These are phyloP conservation scores for Lipomyces anomalus DNA, from an alignment of 805 yeast genomes.

Conservation along the genomic window DNA sequence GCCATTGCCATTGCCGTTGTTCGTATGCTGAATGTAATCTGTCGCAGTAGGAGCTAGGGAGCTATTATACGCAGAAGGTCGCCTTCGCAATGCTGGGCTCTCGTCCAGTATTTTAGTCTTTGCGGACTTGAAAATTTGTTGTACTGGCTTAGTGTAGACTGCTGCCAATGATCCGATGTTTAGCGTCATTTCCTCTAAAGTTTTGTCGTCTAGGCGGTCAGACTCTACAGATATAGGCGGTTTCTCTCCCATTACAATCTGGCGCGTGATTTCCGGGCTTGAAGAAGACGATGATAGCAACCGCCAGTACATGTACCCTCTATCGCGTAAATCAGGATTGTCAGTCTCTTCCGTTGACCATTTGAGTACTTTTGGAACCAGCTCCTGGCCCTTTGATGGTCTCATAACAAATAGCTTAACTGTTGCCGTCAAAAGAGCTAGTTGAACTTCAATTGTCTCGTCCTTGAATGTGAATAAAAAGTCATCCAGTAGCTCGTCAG, in stretches of 20 bases:
- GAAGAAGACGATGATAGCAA: slow-evolving; percentile 50
- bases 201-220: slow-evolving; percentile 61
- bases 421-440: slow-evolving; percentile 64
- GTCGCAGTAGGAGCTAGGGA: background rate
- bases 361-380: slow-evolving; percentile 56
- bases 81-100: slow-evolving; percentile 16
- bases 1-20: too few species aligned
- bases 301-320: slow-evolving; percentile 85
- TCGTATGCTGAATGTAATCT: too few species aligned
- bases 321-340: slow-evolving; percentile 80
- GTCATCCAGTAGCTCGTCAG: slow-evolving; percentile 40
- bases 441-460: slow-evolving; percentile 70
- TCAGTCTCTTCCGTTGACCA: slow-evolving; percentile 67
- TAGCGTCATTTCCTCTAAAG: slow-evolving; percentile 75
- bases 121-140: slow-evolving; percentile 18
- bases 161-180: slow-evolving; percentile 79
- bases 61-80: background rate
- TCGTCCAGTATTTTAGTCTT: slow-evolving; percentile 15
- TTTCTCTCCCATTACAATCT: slow-evolving; percentile 52
- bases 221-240: slow-evolving; percentile 64
- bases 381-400: slow-evolving; percentile 49
- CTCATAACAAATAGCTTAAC: slow-evolving; percentile 59
- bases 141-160: slow-evolving; percentile 60
- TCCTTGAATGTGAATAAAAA: slow-evolving; percentile 47
- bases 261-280: slow-evolving; percentile 39